A percentile compares a stretch with the other conserved stretches of the same genome.
phyloP scores from a whole-genome alignment of 768 basidiomycete genomes.

The Paxillus involutus region DNA sequence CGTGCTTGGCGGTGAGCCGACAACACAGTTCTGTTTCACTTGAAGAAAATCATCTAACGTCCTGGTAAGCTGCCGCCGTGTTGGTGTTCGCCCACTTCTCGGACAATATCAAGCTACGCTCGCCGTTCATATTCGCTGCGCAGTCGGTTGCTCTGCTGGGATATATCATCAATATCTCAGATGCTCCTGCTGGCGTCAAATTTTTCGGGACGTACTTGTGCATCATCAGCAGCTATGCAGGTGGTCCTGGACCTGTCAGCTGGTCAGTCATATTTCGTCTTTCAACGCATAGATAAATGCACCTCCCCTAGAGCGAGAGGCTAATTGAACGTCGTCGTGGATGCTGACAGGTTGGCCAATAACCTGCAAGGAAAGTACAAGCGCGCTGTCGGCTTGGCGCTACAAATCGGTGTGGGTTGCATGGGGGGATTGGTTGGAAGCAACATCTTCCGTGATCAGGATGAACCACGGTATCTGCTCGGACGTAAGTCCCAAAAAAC shows the following conservation, averaged over 20 bases:
- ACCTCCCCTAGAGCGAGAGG: too few relatives aligned
- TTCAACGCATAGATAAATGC: too few relatives aligned
- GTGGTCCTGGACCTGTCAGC: slow-evolving; percentile 58
- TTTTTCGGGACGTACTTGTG: slow-evolving; percentile 75
- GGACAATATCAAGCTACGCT: slow-evolving; percentile 54
- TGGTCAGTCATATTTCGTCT: slow-evolving; percentile 40
- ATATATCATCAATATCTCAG: slow-evolving; percentile 63
- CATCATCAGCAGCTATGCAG: slow-evolving; percentile 58
- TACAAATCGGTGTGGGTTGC: slow-evolving; percentile 55
- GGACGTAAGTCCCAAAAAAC: slow-evolving; percentile 49
- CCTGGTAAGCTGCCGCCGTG: slow-evolving; percentile 47
- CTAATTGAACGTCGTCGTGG: too few relatives aligned
- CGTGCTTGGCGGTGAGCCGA: slow-evolving; percentile 52
- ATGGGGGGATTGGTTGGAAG: slow-evolving; percentile 63
- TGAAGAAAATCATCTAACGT: too few relatives aligned
- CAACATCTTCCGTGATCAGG: slow-evolving; percentile 59
- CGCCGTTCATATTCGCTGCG: slow-evolving; percentile 57
- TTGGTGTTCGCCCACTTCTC: slow-evolving; percentile 56
- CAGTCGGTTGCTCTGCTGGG: slow-evolving; percentile 51
- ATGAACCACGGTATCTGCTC: slow-evolving; percentile 58
- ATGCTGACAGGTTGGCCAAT: slow-evolving; percentile 45
- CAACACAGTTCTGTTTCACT: too few relatives aligned
- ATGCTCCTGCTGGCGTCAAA: slow-evolving; percentile 51
- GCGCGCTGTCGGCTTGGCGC: slow-evolving; percentile 64
- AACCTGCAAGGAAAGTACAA: slow-evolving; percentile 69